These are phyloP conservation scores for Lentithecium fluviatile DNA, from an alignment of 495 filamentous ascomycete species.

Conservation along the genomic window DNA sequence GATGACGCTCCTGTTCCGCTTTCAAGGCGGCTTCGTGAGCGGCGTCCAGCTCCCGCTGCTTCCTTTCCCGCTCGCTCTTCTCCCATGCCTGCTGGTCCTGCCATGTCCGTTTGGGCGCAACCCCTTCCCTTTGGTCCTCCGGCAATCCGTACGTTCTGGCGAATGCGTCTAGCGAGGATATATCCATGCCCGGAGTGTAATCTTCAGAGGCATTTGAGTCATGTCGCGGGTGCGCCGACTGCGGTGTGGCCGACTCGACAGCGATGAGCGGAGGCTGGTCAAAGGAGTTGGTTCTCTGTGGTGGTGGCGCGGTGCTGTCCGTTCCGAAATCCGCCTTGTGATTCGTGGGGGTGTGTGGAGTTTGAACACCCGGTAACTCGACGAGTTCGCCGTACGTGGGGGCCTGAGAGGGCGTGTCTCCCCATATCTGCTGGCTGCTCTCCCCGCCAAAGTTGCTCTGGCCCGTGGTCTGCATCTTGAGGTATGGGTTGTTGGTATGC, in stretches of 20 bases:
- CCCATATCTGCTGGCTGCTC: conserved; percentile 37
- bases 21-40: conserved; percentile 27
- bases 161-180: conserved; percentile 30
- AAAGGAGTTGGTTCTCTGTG: not conserved
- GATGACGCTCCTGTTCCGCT: conserved; percentile 32
- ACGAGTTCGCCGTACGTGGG: conserved; percentile 19
- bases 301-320: conserved; percentile 13
- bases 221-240: conserved; percentile 17
- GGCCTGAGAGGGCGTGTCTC: conserved; percentile 18
- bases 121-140: conserved; percentile 9
- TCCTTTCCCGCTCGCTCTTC: conserved; percentile 30
- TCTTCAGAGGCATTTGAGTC: conserved; percentile 23
- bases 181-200: conserved; percentile 29
- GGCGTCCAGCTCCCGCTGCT: conserved; percentile 18
- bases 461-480: conserved; percentile 30
- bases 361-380: conserved; percentile 30
- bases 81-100: conserved; percentile 38
- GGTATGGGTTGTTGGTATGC: conserved; percentile 38
- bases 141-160: conserved; percentile 30
- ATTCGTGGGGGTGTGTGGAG: conserved; percentile 20
- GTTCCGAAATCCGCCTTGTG: conserved; percentile 7
- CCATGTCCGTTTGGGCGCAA: conserved; percentile 25
- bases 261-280: conserved; percentile 32
- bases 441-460: conserved; percentile 34
- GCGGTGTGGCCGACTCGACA: conserved; percentile 21